Base-by-base conservation (phyloP, 2,329 filamentous ascomycete species). In the Penicillium sp. region DNA sequence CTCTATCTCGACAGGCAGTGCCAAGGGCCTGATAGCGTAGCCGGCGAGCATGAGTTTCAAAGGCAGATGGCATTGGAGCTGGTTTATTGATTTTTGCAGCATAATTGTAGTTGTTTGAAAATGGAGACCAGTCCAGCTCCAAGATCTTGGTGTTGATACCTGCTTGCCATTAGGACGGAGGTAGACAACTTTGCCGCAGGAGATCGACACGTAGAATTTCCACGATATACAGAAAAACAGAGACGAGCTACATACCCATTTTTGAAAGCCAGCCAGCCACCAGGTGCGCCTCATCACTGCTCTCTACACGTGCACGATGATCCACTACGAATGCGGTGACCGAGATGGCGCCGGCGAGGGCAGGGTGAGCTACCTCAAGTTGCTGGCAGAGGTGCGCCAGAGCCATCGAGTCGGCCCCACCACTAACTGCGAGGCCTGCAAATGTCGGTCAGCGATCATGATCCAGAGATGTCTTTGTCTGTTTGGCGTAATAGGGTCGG, bases 391-490 rank as follows among this genome's bases (percentile, higher is more conserved):
- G 76, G 45, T 74, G 81, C 39, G 89, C 88, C 45, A 98, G 73
- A 18, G 91, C 91, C 90, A 97, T 98, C n/a, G 91, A 97, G 65
- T 98, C 93, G 26, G 93, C 86, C 6, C 93, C 93, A 16, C 93
- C 93, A 59, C 90, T 96, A 46, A 97, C 74, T 11, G 90, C 93
- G 43, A 97, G 71, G 38, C 77, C 84, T 87, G 47, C 14, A 31
- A 16, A 27, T n/a, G 32, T 33, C 17, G 30, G 45, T 43, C 32
- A 45, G 26, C n/a, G n/a, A 7, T 15, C 6, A 27, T n/a, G 6
- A 9, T n/a, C 11, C 11, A n/a, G 4, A 13, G 11, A 27, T 27
- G 25, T 27, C 5, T 13, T 13, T 13, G 11, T 27, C 21, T 6
- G 14, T 27, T 6, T 4, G 14, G 6, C 6, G 4, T 27, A n/a